phyloP scores from a whole-genome alignment of 1,284 basidiomycete species.

The Limonomyces culmigenus region DNA sequence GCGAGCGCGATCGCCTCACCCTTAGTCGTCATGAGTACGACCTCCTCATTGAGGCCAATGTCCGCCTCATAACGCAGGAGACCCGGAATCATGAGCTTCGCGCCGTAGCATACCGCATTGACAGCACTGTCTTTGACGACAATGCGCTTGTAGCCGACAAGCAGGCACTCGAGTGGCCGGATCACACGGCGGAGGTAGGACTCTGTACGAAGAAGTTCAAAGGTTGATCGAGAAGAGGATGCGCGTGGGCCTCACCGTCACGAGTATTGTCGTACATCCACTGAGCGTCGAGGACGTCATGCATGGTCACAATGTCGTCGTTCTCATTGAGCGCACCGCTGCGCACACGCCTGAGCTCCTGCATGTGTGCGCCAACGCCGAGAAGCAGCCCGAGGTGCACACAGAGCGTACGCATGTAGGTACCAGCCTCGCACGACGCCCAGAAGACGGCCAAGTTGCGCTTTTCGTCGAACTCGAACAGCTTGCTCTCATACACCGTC shows the following conservation, averaged over 20 bases:
- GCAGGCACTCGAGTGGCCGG: constrained; percentile 84
- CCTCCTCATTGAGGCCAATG: constrained; percentile 92
- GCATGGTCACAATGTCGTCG: constrained; percentile 99
- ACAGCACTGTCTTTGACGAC: constrained; percentile 99
- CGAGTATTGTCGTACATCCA: constrained; percentile 99
- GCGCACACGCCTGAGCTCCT: constrained; percentile 90
- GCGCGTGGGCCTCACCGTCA: constrained; percentile 38
- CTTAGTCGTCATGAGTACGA: constrained; percentile 99
- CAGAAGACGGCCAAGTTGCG: constrained; percentile 95
- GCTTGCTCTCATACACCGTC: constrained; percentile 93
- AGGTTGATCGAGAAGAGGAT: constrained; percentile 3
- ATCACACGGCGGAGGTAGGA: constrained; percentile 93
- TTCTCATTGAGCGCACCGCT: constrained; percentile 95
- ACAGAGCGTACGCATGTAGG: constrained; percentile 96
- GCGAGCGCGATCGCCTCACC: constrained; percentile 97
- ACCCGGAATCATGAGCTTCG: constrained; percentile 99
- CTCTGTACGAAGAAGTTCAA: constrained; percentile 31
- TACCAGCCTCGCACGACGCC: constrained; percentile 98
- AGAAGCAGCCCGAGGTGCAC: constrained; percentile 92
- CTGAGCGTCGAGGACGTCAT: constrained; percentile 97
- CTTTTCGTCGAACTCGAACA: constrained; percentile 97
- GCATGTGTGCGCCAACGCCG: constrained; percentile 99
- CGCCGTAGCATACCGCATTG: constrained; percentile 98
- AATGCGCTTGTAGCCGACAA: constrained; percentile 95
- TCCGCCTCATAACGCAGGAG: constrained; percentile 93